A percentile compares a stretch with the other conserved stretches of the same genome.
These are phyloP conservation scores for Cytospora piceae DNA, from an alignment of 2,329 filamentous ascomycete species.

Conservation along the genomic window DNA sequence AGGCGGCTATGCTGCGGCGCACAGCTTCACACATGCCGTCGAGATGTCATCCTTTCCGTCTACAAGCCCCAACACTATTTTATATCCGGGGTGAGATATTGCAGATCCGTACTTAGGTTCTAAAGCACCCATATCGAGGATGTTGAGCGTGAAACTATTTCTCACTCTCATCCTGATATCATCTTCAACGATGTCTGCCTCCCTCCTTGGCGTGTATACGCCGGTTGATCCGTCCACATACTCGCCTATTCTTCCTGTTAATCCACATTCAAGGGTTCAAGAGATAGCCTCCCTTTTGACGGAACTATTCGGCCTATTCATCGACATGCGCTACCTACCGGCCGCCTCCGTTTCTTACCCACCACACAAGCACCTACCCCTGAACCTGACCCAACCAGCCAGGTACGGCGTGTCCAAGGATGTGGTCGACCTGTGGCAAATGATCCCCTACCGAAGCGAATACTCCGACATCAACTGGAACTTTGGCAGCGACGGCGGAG, in stretches of 20 bases:
- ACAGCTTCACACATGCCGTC: too few species aligned
- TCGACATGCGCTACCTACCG: neutral
- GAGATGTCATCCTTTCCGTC: too few species aligned
- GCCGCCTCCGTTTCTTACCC: neutral
- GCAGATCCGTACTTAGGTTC: neutral
- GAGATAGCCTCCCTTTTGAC: neutral
- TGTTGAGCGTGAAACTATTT: neutral
- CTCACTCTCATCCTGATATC: neutral
- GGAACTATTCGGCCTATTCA: neutral
- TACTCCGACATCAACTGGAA: neutral
- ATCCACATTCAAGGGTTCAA: neutral
- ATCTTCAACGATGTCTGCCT: neutral
- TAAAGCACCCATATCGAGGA: neutral
- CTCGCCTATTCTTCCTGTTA: neutral
- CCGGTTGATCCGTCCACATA: neutral
- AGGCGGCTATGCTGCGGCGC: too few species aligned
- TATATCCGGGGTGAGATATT: too few species aligned
- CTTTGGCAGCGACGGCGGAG: neutral
- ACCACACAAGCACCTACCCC: neutral
- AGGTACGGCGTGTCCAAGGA: constrained; percentile 2
- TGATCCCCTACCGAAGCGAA: neutral
- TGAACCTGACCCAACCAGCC: neutral
- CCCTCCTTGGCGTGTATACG: neutral
- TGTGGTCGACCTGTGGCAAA: constrained; percentile 1
- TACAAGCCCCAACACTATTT: neutral